A percentile compares a stretch with the other conserved stretches of the same genome.
These are phyloP conservation scores for Arthrinium puccinioides DNA, from an alignment of 2,329 filamentous ascomycete species.

Conservation along the genomic window DNA sequence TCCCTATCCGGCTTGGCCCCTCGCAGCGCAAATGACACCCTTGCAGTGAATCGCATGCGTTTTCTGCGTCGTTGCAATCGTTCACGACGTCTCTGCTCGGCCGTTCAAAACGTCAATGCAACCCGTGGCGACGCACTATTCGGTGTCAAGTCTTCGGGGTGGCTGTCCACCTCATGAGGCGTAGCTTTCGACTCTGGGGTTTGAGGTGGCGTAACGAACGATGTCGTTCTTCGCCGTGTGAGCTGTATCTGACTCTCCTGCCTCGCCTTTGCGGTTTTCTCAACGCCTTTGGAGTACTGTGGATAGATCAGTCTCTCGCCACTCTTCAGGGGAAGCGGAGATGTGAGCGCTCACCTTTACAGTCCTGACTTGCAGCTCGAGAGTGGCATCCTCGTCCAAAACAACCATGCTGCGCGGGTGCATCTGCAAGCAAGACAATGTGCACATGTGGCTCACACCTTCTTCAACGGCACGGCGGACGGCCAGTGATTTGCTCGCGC, in stretches of 20 bases:
- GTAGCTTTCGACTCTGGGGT: background rate
- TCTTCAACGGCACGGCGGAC: slow-evolving; percentile 68
- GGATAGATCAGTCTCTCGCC: background rate
- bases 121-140: slow-evolving; percentile 13
- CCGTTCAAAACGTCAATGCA: background rate
- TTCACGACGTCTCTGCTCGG: background rate
- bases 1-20: slow-evolving; percentile 4
- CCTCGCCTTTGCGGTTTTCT: background rate
- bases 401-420: slow-evolving; percentile 68
- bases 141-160: slow-evolving; percentile 9
- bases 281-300: background rate
- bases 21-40: background rate
- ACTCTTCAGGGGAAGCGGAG: no score
- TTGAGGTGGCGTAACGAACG: background rate
- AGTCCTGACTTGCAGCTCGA: slow-evolving; percentile 58
- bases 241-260: background rate
- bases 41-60: background rate
- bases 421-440: slow-evolving; percentile 64
- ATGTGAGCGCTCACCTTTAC: slow-evolving; percentile 38
- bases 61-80: background rate
- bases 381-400: slow-evolving; percentile 64
- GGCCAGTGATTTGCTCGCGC: slow-evolving; percentile 65
- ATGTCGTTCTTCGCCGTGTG: background rate
- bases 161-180: background rate
- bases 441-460: slow-evolving; percentile 76